Base-by-base conservation (phyloP, 2,329 filamentous ascomycete species). In the Coniochaeta ligniaria region DNA sequence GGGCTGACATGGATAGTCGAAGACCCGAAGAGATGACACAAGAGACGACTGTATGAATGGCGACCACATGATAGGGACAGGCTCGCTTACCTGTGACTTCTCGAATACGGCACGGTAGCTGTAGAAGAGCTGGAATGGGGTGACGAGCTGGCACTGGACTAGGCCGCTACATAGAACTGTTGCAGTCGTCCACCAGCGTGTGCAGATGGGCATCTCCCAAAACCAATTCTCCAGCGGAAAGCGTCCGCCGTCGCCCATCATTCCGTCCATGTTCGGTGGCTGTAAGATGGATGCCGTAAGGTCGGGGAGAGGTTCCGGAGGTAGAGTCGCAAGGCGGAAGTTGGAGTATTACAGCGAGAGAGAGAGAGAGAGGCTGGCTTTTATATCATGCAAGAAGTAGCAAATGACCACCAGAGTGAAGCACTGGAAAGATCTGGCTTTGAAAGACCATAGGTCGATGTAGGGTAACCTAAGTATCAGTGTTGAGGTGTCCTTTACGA, bases 141-240 rank as follows among this genome's bases (percentile, higher is more conserved):
- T 95, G 65, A 98, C 80, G 73, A 98, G 88, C 69, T 96, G 87
- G 76, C 92, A 98, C 75, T 98, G 95, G 6, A 98, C 92, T 67
- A 98, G 78, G 17, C 92, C 86, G 67, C 92, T 96, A 12, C 90
- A 95, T 61, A 92, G 79, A 47, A 98, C 87, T 0, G 93, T 96
- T 5, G 93, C 92, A 26, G 92, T 93, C 24, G 95, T 98, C 95
- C 95, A 99, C 88, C 91, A 96, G 63, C 95, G 83, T 41, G 95
- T 99, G 75, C 93, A 96, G 28, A 95, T 86, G 3, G 95, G 95
- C 90, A 97, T 97, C 75, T 99, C 95, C 83, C 92, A 97, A 76
- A 97, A 98, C 95, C 95, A 99, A 67, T 94, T 89, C 76, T 98
- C 95, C 8, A 99, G 83, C 47, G 94, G 95, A 70, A 96, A 79